A percentile compares a stretch with the other conserved stretches of the same genome.
These are phyloP conservation scores for Amanita brunnescens DNA, from an alignment of 768 basidiomycete species.

Conservation along the genomic window DNA sequence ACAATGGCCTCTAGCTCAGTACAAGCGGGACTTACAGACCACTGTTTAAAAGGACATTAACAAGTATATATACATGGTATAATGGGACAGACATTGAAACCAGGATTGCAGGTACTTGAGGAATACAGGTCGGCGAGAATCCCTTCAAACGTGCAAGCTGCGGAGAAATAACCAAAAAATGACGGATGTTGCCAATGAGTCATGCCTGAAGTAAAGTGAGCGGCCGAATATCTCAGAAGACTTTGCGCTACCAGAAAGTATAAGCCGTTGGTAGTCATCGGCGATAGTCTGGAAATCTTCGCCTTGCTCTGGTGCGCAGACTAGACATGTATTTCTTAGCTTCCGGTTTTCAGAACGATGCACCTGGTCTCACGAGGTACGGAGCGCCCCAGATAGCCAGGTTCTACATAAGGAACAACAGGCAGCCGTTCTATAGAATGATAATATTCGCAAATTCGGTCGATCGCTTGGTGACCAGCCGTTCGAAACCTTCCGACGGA, in stretches of 20 bases:
- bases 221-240: background rate
- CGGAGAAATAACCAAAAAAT: constrained; percentile 86
- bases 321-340: background rate
- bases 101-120: constrained; percentile 68
- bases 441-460: constrained; percentile 88
- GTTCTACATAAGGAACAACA: constrained; percentile 69
- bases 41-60: constrained; percentile 35
- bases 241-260: constrained; percentile 56
- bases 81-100: constrained; percentile 62
- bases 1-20: constrained; percentile 84
- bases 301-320: constrained; percentile 39
- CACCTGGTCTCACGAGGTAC: constrained; percentile 46
- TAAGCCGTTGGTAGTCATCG: constrained; percentile 71
- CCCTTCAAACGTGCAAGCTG: constrained; percentile 68
- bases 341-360: background rate
- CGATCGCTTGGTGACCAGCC: constrained; percentile 82
- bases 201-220: constrained; percentile 38
- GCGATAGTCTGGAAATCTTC: constrained; percentile 68
- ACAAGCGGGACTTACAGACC: constrained; percentile 82
- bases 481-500: constrained; percentile 56
- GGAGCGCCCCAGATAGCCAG: constrained; percentile 68
- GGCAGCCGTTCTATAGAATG: constrained; percentile 50
- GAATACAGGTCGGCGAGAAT: constrained; percentile 82
- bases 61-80: background rate
- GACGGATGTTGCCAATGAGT: constrained; percentile 90